These are phyloP conservation scores for Colletotrichum sp. DNA, from an alignment of 2,329 filamentous ascomycete species.

Conservation along the genomic window DNA sequence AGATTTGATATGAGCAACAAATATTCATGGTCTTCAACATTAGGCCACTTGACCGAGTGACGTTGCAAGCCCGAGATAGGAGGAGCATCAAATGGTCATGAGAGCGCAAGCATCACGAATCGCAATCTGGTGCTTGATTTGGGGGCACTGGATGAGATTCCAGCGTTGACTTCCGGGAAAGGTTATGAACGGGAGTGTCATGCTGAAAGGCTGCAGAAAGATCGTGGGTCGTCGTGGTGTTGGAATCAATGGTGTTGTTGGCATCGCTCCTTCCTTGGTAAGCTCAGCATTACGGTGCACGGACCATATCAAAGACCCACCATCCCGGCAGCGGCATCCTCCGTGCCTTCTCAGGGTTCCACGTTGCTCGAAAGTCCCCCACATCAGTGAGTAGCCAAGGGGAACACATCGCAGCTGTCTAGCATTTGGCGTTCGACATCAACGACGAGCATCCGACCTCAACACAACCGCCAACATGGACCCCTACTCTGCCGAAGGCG, in stretches of 20 bases:
- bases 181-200: neutral
- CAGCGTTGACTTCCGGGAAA: neutral
- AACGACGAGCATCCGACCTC: conserved; percentile 12
- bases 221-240: neutral
- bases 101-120: neutral
- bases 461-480: conserved; percentile 57
- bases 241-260: neutral
- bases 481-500: conserved; percentile 73
- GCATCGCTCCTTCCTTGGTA: neutral
- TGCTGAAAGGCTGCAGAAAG: neutral
- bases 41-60: neutral
- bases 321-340: conserved; percentile 29
- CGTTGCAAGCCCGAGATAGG: neutral
- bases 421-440: conserved; percentile 25
- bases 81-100: neutral
- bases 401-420: conserved; percentile 18
- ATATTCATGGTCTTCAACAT: neutral
- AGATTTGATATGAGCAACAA: neutral
- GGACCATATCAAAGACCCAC: neutral
- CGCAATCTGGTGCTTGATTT: neutral
- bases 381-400: conserved; percentile 36
- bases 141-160: neutral
- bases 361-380: conserved; percentile 55
- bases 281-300: neutral
- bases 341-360: conserved; percentile 55